Percentiles rank a stretch among this genome's conserved stretches.
Conservation (phyloP, 2,329 filamentous ascomycete species). For the Nectriaceae sp. region DNA sequence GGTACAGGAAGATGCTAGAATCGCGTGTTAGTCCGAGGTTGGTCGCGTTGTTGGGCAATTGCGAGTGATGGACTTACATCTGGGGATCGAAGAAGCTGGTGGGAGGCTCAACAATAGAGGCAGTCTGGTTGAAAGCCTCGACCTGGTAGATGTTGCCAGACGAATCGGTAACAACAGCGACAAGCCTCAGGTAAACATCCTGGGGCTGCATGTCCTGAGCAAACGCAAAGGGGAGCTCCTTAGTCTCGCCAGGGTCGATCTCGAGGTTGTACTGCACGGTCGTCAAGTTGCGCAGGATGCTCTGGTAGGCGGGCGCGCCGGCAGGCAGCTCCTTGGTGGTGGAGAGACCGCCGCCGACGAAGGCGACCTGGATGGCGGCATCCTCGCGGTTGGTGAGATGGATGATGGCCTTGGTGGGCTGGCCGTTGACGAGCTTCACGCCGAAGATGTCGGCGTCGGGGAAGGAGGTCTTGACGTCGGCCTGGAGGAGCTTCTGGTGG, state of each 20-base stretch:
- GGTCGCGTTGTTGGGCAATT: not conserved
- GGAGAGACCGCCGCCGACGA: conserved; percentile 76
- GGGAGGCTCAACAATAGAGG: conserved; percentile 85
- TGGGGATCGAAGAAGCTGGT: conserved; percentile 93
- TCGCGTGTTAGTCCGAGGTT: conserved; percentile 29
- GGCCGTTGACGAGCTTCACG: conserved; percentile 92
- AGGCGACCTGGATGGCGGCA: conserved; percentile 70
- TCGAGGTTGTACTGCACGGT: conserved; percentile 71
- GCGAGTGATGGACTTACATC: conserved; percentile 85
- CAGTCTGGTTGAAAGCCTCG: conserved; percentile 77
- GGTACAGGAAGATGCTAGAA: conserved; percentile 90
- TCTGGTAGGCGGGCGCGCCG: conserved; percentile 45
- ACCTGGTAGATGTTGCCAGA: conserved; percentile 74
- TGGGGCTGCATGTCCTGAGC: conserved; percentile 90
- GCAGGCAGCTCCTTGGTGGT: conserved; percentile 54
- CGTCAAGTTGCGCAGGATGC: conserved; percentile 83
- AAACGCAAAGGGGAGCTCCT: conserved; percentile 81
- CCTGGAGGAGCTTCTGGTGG: conserved; percentile 47
- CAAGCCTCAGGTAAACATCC: conserved; percentile 77
- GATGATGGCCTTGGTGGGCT: conserved; percentile 78
- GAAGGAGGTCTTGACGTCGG: conserved; percentile 65
- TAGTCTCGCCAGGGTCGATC: conserved; percentile 74
- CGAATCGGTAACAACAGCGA: conserved; percentile 70
- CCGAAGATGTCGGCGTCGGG: conserved; percentile 82
- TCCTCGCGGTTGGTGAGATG: conserved; percentile 84